Evolutionary conservation across 2,329 filamentous ascomycete species (phyloP).

Genomic region (Daldinia eschscholtzii): DNA sequence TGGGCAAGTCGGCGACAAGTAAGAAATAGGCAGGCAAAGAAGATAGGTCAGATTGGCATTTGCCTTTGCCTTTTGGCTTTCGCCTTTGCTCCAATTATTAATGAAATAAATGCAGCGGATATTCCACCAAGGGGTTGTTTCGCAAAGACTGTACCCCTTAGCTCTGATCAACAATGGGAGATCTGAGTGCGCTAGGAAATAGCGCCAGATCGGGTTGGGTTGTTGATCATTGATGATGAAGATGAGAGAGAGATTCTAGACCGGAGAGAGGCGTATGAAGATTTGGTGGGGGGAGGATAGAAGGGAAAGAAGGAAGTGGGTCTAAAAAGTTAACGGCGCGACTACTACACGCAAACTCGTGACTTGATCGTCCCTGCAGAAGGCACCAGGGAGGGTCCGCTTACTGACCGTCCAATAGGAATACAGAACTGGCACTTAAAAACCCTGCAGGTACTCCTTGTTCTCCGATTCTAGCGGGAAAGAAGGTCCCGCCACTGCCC

Average conservation of each 20-base stretch:
- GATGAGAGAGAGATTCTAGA: neutral
- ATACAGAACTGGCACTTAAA: slow-evolving; percentile 3
- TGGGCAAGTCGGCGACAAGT: neutral
- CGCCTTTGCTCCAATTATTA: slow-evolving; percentile 6
- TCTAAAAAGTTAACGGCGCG: slow-evolving; percentile 21
- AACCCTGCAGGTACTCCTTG: slow-evolving; percentile 9
- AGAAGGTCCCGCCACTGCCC: slow-evolving; percentile 13
- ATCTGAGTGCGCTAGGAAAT: slow-evolving; percentile 1
- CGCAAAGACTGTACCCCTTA: neutral
- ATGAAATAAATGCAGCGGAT: slow-evolving; percentile 1
- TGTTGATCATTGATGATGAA: slow-evolving; percentile 15
- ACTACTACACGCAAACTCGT: slow-evolving; percentile 39
- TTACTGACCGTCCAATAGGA: slow-evolving; percentile 20
- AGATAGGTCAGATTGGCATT: slow-evolving; percentile 4
- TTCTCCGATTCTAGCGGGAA: slow-evolving; percentile 11
- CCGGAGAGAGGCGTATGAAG: slow-evolving; percentile 15
- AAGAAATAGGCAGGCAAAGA: slow-evolving; percentile 5
- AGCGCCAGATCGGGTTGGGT: slow-evolving; percentile 10
- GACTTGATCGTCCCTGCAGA: slow-evolving; percentile 31
- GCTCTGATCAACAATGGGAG: slow-evolving; percentile 3
- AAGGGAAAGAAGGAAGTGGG: slow-evolving; percentile 6
- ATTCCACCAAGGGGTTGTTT: slow-evolving; percentile 7
- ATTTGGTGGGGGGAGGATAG: slow-evolving; percentile 8
- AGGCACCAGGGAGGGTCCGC: slow-evolving; percentile 4
- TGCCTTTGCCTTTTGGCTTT: neutral